These are phyloP conservation scores for Colletotrichum musae DNA, from an alignment of 2,329 filamentous ascomycete species.

Conservation along the genomic window DNA sequence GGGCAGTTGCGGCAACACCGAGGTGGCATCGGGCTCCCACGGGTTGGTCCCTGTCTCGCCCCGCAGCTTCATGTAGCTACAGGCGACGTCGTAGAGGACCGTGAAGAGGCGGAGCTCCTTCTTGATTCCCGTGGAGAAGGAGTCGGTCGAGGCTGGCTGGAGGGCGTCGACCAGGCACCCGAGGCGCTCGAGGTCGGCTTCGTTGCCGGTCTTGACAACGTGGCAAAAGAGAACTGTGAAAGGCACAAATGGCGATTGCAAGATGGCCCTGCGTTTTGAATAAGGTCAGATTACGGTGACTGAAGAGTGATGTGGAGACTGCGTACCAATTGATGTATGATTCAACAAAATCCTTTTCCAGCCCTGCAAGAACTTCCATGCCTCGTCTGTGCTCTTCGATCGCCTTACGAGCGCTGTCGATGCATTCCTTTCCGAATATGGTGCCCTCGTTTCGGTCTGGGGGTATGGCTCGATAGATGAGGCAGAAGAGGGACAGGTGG, in stretches of 20 bases:
- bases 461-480: constrained; percentile 47
- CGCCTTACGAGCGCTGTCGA: constrained; percentile 43
- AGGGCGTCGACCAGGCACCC: constrained; percentile 39
- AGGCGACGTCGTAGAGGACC: constrained; percentile 44
- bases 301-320: background rate
- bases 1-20: background rate
- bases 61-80: constrained; percentile 44
- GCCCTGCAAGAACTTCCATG: constrained; percentile 27
- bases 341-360: constrained; percentile 25
- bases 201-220: constrained; percentile 55
- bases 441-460: constrained; percentile 36
- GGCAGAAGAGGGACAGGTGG: constrained; percentile 44
- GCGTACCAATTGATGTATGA: constrained; percentile 40
- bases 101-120: constrained; percentile 44
- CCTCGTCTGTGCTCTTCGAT: constrained; percentile 42
- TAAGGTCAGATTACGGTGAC: background rate
- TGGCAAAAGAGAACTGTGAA: constrained; percentile 48
- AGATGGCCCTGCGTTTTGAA: constrained; percentile 37
- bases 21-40: background rate
- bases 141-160: constrained; percentile 24
- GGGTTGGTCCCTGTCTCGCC: background rate
- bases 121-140: constrained; percentile 19
- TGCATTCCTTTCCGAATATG: constrained; percentile 44
- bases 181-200: constrained; percentile 54
- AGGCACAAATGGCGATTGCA: constrained; percentile 45